Base-by-base conservation (phyloP, 768 basidiomycete genomes). In the Leccinum longicurvipes region DNA sequence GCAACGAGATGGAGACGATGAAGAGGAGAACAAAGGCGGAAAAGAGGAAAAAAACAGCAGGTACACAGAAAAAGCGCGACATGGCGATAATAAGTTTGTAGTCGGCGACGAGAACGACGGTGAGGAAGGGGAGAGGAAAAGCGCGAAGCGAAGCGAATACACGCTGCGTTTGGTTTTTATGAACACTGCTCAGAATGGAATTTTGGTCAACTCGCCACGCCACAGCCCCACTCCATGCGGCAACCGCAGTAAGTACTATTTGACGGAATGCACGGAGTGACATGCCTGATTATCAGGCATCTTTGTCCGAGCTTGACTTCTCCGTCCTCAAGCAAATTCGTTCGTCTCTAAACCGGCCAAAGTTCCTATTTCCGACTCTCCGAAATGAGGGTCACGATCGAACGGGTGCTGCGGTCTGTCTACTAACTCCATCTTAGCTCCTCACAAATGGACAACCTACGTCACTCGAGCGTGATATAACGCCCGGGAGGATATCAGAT, bases 1-100 rank as follows among this genome's bases (percentile, higher is more conserved):
- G 89, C 3, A 90, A 73, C 15, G 89, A 91, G 48, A 91, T 77
- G 12, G 88, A 84, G 29, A 83, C 80, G 59, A 91, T 72, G 66
- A 90, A 74, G 61, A 79, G 80, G 58, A 91, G 79, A 2, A 86
- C 77, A 55, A 89, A 79, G 25, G 89, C 88, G 44, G 69, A 72
- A 63, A 82, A 74, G 51, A 89, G 72, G 61, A 82, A 77, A 60
- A 83, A 68, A 34, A 81, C 62, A 29, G 82, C 85, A 3, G 85
- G 84, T 57, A 89, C 74, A 64, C 84, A 85, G 72, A 86, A 82
- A 24, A 71, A 62, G 58, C 83, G 78, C 21, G 74, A 58, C 77
- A 78, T 81, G 44, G 4, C 50, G 59, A 32, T 11, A 23, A 32
- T 11, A 23, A 10, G 46, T 24, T 34, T 12, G 34, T 45, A 14